Conservation (phyloP, 73 alveolate genomes). For the Stentor coeruleus region DNA sequence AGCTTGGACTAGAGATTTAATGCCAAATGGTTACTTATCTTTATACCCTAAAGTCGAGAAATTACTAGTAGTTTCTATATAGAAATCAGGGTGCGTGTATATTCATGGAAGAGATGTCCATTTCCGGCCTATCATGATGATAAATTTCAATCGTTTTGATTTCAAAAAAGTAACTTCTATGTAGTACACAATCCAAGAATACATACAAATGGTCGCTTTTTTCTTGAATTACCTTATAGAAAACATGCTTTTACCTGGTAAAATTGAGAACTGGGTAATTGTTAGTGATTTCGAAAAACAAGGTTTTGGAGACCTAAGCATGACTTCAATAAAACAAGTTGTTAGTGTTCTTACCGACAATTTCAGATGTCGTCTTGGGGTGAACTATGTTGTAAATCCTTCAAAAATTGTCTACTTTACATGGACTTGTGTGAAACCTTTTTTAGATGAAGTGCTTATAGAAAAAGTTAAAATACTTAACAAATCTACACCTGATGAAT, state of each 20-base stretch:
- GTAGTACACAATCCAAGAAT: not conserved
- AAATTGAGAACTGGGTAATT: constrained; percentile 24
- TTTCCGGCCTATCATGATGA: not conserved
- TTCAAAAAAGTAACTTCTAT: not conserved
- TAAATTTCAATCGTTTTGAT: not conserved
- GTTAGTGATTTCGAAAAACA: not conserved
- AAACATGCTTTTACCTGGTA: constrained; percentile 14
- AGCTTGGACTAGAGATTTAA: not conserved
- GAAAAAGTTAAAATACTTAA: not conserved
- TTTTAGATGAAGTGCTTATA: constrained; percentile 18
- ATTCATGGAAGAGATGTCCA: not conserved
- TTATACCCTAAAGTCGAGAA: not conserved
- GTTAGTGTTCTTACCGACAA: not conserved
- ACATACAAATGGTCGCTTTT: not conserved
- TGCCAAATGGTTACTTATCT: not conserved
- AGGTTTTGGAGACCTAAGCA: not conserved
- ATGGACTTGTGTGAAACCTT: constrained; percentile 21
- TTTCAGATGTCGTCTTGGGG: constrained; percentile 8
- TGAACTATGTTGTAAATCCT: constrained; percentile 20
- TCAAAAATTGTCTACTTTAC: not conserved
- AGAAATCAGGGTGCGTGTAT: not conserved
- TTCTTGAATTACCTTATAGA: not conserved
- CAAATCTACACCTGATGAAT: not conserved
- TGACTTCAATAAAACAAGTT: not conserved
- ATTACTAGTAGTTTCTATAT: not conserved